Base-by-base conservation (phyloP, 2,329 filamentous ascomycete species). In the Pseudocercospora crystallina region DNA sequence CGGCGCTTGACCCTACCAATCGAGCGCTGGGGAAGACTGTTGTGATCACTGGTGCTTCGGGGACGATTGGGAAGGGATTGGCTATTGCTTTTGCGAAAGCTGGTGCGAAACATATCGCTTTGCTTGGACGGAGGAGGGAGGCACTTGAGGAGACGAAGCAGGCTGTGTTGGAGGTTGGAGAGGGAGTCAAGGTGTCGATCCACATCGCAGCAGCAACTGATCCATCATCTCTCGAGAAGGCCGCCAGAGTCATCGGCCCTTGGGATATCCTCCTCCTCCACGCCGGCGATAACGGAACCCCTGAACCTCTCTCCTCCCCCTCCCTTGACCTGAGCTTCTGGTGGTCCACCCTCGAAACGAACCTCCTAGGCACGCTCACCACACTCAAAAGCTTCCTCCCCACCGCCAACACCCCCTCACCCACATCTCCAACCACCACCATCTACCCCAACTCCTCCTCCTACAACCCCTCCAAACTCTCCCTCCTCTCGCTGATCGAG, bases 41-140 rank as follows among this genome's bases (percentile, higher is more conserved):
- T 2, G 2, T 75, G 4, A 57, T 76, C 12, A 78, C 75, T 4
- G 75, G 74, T 20, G 74, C 70, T 0, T 73, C 73, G 3, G 69
- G 59, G 11, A 75, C 74, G 8, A 77, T 79, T 37, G 75, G 75
- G 29, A 66, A 65, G 31, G 70, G 66, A 39, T 75, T 69, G 8
- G 72, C 73, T 5, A 61, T 43, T n/a, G 62, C 61, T 52, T 78
- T 77, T 47, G 74, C 74, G 7, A 43, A 63, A 53, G 74, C 76
- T 49, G 73, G 75, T 10, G 74, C 75, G 1, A 61, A 67, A 34
- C 63, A 63, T 1, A 73, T 80, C 40, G 68, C 67, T 8, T 65
- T 80, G 12, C 11, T 43, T 14, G 41, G 41, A 11, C 12, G 41
- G 20, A 35, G 30, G 26, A 32, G 17, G 11, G 31, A 43, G 33